A percentile compares a stretch with the other conserved stretches of the same genome.
These are phyloP conservation scores for Fonsecaea nubica DNA, from an alignment of 2,329 filamentous ascomycete genomes.

Conservation along the genomic window DNA sequence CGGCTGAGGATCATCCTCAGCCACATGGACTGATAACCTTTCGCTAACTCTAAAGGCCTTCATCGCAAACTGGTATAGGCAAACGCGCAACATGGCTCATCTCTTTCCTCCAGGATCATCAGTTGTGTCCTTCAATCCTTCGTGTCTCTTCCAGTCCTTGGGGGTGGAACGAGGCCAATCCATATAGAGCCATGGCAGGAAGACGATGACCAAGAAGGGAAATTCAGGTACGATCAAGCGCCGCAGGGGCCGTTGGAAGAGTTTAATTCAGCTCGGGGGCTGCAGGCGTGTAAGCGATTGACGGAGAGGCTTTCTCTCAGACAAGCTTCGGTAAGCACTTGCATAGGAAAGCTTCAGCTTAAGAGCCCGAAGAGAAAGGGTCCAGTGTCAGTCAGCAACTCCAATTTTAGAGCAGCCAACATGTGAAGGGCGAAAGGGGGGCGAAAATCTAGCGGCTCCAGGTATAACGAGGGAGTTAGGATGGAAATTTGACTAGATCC, in stretches of 20 bases:
- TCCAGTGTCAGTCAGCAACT: conserved; percentile 24
- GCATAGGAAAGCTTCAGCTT: conserved; percentile 24
- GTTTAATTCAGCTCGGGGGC: conserved; percentile 16
- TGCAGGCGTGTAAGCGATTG: conserved; percentile 9
- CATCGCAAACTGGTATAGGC: not conserved
- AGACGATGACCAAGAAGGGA: not conserved
- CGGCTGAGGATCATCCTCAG: conserved; percentile 14
- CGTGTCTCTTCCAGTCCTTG: not conserved
- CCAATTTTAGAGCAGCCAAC: conserved; percentile 24
- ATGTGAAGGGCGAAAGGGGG: conserved; percentile 8
- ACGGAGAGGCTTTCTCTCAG: conserved; percentile 1
- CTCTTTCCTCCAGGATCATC: not conserved
- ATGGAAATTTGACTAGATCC: not conserved
- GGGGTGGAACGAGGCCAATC: not conserved
- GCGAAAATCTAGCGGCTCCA: not conserved
- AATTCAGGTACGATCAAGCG: conserved; percentile 10
- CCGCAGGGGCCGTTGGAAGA: conserved; percentile 1
- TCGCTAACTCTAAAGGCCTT: not conserved
- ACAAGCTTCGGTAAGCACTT: conserved; percentile 35
- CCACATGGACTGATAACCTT: conserved; percentile 18
- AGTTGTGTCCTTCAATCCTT: not conserved
- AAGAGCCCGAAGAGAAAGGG: not conserved
- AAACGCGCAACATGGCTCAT: not conserved
- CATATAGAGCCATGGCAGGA: not conserved
- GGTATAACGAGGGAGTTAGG: not conserved